phyloP scores from a whole-genome alignment of 1,284 basidiomycete genomes.

The Hymenochaete sp. region DNA sequence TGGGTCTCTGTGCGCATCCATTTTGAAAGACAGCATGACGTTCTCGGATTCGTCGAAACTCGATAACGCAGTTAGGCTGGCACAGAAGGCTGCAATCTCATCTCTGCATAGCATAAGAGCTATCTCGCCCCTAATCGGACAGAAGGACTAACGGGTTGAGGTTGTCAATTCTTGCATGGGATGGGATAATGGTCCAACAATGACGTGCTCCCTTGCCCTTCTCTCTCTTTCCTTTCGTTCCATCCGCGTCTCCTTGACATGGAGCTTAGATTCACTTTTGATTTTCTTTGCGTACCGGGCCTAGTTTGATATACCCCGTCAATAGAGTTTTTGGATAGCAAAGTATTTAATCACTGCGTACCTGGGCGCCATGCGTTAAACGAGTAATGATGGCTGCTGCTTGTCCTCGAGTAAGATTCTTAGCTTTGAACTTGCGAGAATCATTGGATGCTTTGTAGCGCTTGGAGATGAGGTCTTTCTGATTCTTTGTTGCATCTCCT shows the following conservation, averaged over 20 bases:
- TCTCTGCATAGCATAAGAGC: conserved; percentile 55
- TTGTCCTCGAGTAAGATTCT: conserved; percentile 61
- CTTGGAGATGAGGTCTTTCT: conserved; percentile 56
- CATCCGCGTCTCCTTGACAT: conserved; percentile 29
- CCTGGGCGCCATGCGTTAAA: conserved; percentile 68
- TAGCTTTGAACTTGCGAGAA: conserved; percentile 23
- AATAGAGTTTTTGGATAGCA: not conserved
- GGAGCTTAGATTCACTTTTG: conserved; percentile 26
- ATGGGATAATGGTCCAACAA: not conserved
- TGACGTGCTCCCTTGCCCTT: conserved; percentile 39
- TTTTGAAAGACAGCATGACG: conserved; percentile 36
- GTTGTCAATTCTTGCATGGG: not conserved
- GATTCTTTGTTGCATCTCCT: conserved; percentile 54
- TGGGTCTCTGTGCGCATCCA: conserved; percentile 57
- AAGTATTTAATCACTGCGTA: conserved; percentile 22
- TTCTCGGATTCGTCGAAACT: conserved; percentile 41
- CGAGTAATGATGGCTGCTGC: conserved; percentile 73
- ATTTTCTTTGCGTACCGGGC: conserved; percentile 47
- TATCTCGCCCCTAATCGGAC: conserved; percentile 51
- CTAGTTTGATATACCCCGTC: conserved; percentile 28
- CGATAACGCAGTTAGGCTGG: conserved; percentile 35
- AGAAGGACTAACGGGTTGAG: not conserved
- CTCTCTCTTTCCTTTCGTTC: conserved; percentile 40
- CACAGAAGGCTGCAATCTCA: conserved; percentile 58
- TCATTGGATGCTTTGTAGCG: conserved; percentile 36